phyloP scores from a whole-genome alignment of 305 asterid species.

The Andrographis paniculata region DNA sequence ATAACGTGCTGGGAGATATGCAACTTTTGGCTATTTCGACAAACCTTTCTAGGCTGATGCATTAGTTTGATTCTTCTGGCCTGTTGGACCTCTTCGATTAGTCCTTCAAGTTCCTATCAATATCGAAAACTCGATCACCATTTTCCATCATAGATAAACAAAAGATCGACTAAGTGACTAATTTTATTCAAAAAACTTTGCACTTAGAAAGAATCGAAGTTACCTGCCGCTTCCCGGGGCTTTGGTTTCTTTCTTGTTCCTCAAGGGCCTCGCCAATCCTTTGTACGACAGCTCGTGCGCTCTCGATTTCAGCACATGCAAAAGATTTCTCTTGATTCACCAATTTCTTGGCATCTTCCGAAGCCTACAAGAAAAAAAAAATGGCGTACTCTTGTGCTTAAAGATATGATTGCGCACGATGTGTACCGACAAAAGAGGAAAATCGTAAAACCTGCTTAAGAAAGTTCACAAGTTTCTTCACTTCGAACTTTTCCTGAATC shows the following conservation, averaged over 20 bases:
- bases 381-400: constrained; percentile 1
- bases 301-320: constrained; percentile 98
- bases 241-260: constrained; percentile 72
- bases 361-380: constrained; percentile 52
- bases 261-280: constrained; percentile 98
- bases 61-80: constrained; percentile 71
- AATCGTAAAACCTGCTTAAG: constrained; percentile 67
- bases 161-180: too few species aligned
- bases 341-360: constrained; percentile 93
- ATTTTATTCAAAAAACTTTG: too few species aligned
- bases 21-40: constrained; percentile 10
- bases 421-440: too few species aligned
- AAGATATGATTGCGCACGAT: too few species aligned
- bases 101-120: constrained; percentile 67
- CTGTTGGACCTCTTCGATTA: constrained; percentile 92
- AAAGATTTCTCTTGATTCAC: constrained; percentile 97
- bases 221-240: constrained; percentile 68
- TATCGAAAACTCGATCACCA: constrained; percentile 12
- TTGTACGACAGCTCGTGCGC: constrained; percentile 92
- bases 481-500: constrained; percentile 96
- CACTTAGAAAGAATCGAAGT: background rate
- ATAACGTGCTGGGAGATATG: too few species aligned
- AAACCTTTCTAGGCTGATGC: constrained; percentile 95
- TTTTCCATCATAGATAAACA: background rate
- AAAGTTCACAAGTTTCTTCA: constrained; percentile 81